Conservation (phyloP, 164 flowering plant species). For the Magnolia kwangsiensis region DNA sequence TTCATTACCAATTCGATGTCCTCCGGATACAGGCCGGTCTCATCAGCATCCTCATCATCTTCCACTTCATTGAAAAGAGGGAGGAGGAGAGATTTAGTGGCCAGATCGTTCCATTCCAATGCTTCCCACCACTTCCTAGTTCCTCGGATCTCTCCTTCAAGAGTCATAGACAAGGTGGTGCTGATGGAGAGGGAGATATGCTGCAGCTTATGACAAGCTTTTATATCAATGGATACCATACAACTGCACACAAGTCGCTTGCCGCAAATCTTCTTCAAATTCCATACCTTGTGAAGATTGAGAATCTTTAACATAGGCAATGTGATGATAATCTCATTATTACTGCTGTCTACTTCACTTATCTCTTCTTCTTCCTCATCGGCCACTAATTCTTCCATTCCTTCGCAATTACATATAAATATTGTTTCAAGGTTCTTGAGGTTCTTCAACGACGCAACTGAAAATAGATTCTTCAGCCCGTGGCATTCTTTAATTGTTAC, state of each 20-base stretch:
- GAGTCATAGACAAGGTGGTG: neutral
- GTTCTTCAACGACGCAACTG: neutral
- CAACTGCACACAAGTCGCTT: neutral
- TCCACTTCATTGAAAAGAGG: too few relatives aligned
- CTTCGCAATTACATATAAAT: neutral
- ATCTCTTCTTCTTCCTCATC: neutral
- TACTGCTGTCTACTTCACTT: neutral
- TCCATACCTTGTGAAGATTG: neutral
- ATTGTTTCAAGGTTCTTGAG: neutral
- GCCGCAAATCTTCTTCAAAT: neutral
- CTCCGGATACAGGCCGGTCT: constrained; percentile 14
- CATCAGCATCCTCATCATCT: constrained; percentile 33
- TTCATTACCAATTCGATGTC: constrained; percentile 41
- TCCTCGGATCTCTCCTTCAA: neutral
- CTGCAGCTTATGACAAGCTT: neutral
- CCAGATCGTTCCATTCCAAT: neutral
- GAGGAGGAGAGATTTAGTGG: neutral
- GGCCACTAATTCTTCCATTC: neutral
- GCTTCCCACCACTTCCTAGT: neutral
- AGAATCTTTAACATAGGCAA: neutral
- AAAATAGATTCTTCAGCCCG: neutral
- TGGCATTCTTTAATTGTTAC: neutral
- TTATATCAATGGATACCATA: neutral
- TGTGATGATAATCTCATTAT: neutral
- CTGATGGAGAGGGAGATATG: neutral